These are phyloP conservation scores for Tricholoma furcatifolium DNA, from an alignment of 768 basidiomycete species.

Conservation along the genomic window DNA sequence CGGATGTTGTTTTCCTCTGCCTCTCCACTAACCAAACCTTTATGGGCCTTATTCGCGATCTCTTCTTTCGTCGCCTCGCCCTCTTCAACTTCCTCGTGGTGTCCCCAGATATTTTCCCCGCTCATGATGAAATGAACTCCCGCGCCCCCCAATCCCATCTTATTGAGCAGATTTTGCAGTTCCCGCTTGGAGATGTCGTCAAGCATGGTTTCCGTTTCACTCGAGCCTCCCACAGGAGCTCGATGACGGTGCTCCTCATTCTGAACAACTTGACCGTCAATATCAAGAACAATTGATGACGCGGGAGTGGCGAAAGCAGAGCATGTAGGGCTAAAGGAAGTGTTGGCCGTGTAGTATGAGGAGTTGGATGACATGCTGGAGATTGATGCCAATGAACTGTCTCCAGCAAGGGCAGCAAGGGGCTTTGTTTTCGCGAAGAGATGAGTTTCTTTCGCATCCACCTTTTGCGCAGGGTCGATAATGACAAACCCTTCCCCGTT, in stretches of 20 bases:
- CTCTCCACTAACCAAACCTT: too few species aligned
- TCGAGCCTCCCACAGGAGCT: neutral
- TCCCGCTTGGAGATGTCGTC: conserved; percentile 3
- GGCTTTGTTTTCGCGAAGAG: neutral
- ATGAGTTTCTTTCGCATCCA: neutral
- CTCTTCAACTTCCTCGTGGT: neutral
- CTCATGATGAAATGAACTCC: neutral
- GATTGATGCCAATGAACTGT: neutral
- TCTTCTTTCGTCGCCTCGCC: neutral
- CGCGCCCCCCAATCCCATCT: neutral
- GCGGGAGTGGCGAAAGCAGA: conserved; percentile 1
- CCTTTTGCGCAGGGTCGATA: too few species aligned
- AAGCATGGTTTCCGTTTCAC: neutral
- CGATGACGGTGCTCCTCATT: neutral
- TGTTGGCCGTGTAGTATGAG: neutral
- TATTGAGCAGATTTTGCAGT: neutral
- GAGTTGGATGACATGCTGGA: neutral
- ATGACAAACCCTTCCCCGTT: too few species aligned
- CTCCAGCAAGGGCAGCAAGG: neutral
- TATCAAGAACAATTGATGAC: neutral
- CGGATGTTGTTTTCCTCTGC: too few species aligned
- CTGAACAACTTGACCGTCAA: neutral
- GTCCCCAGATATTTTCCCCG: neutral
- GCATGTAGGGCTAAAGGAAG: neutral
- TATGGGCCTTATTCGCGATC: too few species aligned